phyloP scores from a whole-genome alignment of 257 asterid genomes.

The Craterostigma plantagineum region DNA sequence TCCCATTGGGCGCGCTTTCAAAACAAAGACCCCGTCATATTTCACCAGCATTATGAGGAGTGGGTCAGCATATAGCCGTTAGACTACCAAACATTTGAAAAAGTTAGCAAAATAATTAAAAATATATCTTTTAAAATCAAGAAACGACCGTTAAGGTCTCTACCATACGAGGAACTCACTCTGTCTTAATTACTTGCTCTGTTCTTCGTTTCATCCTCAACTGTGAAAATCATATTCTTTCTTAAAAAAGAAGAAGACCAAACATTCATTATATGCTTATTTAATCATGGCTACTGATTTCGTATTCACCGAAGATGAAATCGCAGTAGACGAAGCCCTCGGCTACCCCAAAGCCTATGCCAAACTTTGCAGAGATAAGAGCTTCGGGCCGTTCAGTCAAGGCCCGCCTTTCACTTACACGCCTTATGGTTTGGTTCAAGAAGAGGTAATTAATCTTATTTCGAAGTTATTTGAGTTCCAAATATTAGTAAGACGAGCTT shows the following conservation, averaged over 20 bases:
- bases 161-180: conserved; percentile 13
- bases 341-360: conserved; percentile 82
- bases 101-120: conserved; percentile 3
- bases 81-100: conserved; percentile 17
- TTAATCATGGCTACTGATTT: conserved; percentile 28
- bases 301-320: conserved; percentile 44
- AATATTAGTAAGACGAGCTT: too few species aligned
- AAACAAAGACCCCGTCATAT: background rate
- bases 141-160: conserved; percentile 54
- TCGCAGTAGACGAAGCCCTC: conserved; percentile 38
- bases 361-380: conserved; percentile 47
- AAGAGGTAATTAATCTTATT: conserved; percentile 47
- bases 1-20: background rate
- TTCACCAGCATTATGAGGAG: conserved; percentile 7
- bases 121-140: conserved; percentile 11
- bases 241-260: too few species aligned
- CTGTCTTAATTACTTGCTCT: background rate
- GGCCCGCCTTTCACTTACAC: conserved; percentile 83
- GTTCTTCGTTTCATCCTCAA: background rate
- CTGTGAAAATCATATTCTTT: too few species aligned
- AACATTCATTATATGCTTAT: conserved; percentile 3
- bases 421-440: conserved; percentile 45
- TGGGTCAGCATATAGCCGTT: conserved; percentile 60
- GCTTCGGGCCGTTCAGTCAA: conserved; percentile 39
- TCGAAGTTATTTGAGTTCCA: too few species aligned